Conservation (phyloP, 2,329 filamentous ascomycete species). For the Aspergillus sp. region DNA sequence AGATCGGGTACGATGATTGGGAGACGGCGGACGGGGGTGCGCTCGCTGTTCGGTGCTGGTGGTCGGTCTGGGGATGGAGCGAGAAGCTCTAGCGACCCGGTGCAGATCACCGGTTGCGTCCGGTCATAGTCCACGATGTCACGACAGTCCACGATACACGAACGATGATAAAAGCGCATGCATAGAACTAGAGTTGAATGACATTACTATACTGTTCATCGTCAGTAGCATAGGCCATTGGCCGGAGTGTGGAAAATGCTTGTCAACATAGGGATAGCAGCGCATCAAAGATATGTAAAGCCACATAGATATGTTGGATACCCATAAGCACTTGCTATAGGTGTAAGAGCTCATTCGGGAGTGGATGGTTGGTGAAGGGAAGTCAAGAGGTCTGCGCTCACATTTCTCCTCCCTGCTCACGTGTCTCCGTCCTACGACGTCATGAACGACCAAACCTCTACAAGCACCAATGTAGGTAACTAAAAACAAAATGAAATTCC, state of each 20-base stretch:
- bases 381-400: background rate
- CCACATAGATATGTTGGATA: too few relatives aligned
- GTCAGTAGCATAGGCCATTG: background rate
- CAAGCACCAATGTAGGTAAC: too few relatives aligned
- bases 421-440: background rate
- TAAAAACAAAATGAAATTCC: too few relatives aligned
- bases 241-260: background rate
- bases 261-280: background rate
- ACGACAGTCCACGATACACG: conserved; percentile 30
- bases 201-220: background rate
- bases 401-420: background rate
- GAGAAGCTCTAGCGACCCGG: conserved; percentile 28
- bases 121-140: conserved; percentile 21
- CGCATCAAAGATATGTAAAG: too few relatives aligned
- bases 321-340: background rate
- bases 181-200: conserved; percentile 9
- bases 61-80: conserved; percentile 47
- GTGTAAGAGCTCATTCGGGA: background rate
- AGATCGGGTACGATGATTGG: conserved; percentile 50
- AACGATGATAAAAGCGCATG: conserved; percentile 5
- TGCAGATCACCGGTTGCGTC: background rate
- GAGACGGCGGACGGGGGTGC: conserved; percentile 41
- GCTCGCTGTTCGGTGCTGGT: conserved; percentile 47
- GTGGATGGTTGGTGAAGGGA: background rate
- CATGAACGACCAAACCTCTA: background rate